These are phyloP conservation scores for Russula sp. DNA, from an alignment of 768 basidiomycete genomes.

Conservation along the genomic window DNA sequence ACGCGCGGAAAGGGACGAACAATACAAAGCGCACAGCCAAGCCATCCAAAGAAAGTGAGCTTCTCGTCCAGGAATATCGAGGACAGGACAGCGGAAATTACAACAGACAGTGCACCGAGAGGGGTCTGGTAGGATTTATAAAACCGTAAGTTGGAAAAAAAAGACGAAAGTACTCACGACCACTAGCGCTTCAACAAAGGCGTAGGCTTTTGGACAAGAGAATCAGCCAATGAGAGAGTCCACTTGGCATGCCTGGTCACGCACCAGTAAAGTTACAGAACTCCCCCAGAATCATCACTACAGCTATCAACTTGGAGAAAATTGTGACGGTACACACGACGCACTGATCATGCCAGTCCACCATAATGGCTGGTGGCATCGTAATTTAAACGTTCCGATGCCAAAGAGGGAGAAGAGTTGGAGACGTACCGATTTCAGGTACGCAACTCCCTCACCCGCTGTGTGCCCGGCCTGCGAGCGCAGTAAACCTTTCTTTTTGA, in stretches of 20 bases:
- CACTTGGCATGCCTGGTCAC: constrained; percentile 37
- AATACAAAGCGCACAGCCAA: constrained; percentile 90
- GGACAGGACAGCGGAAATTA: constrained; percentile 89
- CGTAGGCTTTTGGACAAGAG: constrained; percentile 54
- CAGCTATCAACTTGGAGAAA: neutral
- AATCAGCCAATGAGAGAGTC: constrained; percentile 29
- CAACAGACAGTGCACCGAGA: constrained; percentile 93
- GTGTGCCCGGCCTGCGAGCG: constrained; percentile 76
- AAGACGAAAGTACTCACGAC: constrained; percentile 53
- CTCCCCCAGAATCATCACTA: constrained; percentile 92
- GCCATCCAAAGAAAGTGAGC: constrained; percentile 94
- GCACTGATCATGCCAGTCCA: constrained; percentile 89
- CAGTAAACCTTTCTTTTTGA: constrained; percentile 95
- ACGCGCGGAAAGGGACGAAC: constrained; percentile 44
- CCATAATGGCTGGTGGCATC: constrained; percentile 69
- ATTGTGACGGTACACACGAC: constrained; percentile 33
- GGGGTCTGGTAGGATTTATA: constrained; percentile 59
- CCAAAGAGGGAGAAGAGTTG: constrained; percentile 1
- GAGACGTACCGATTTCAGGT: constrained; percentile 82
- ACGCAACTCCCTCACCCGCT: constrained; percentile 85
- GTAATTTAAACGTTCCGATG: constrained; percentile 12
- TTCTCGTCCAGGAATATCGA: constrained; percentile 92
- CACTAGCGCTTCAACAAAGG: constrained; percentile 88
- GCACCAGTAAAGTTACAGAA: constrained; percentile 82
- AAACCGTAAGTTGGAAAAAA: constrained; percentile 11